Evolutionary conservation across 371 early-diverging fungal genomes (phyloP), one percentile per base, ranked within the genome.

Genomic region (Mortierella sp.): DNA sequence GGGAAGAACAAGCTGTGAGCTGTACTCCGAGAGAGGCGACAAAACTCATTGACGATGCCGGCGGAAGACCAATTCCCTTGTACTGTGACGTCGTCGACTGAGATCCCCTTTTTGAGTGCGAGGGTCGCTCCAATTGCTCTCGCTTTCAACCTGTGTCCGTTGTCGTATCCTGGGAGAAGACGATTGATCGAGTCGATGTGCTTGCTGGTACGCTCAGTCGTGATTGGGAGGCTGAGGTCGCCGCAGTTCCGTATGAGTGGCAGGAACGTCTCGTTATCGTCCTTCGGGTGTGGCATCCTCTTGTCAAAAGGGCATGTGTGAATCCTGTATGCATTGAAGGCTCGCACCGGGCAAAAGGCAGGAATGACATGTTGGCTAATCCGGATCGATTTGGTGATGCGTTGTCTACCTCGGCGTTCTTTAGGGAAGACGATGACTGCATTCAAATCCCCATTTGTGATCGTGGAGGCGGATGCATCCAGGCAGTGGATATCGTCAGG

Each of bases 1-100:
- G 34, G 4, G 7, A 34, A 34, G 10, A 10, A 7, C 4, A 10
- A 34, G 34, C 34, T 34, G n/a, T n/a, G n/a, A n/a, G 56, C 46
- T n/a, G 45, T 45, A 1, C 10, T 3, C 1, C 56, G 27, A n/a
- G 46, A 46, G 2, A 45, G 16, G 25, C 29, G 56, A 34, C 29
- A 29, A 31, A 60, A 71, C 22, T 39, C 49, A 21, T 65, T 48
- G 27, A 65, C 53, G 19, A 65, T 65, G 14, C 50, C 54, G 0
- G 51, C 22, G 13, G 60, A 59, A 16, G 72, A 51, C 74, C 67
- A 71, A 37, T 65, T 55, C 6, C 76, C 76, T 19, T 70, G 76
- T 7, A 59, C 41, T 16, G 63, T 57, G n/a, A 64, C 54, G n/a
- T 70, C 74, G 16, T 79, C 74, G 9, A 62, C 62, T 3, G 66